These are phyloP conservation scores for Trichodelitschia bisporula DNA, from an alignment of 495 filamentous ascomycete genomes.

Conservation along the genomic window DNA sequence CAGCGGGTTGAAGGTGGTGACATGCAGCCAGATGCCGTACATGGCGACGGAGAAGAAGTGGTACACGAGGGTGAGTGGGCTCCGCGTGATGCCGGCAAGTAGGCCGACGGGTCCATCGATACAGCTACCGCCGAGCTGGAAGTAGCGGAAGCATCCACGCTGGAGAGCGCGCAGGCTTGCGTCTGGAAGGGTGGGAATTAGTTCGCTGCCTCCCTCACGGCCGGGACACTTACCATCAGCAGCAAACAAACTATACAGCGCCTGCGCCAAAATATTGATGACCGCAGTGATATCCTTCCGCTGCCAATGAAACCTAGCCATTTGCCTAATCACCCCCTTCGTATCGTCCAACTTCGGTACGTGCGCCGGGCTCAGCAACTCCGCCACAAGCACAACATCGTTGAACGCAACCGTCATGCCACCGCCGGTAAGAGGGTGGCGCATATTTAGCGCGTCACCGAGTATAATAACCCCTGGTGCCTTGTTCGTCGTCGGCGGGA, in stretches of 20 bases:
- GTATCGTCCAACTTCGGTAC: conserved; percentile 50
- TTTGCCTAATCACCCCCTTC: conserved; percentile 33
- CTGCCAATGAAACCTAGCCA: conserved; percentile 64
- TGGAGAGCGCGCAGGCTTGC: conserved; percentile 54
- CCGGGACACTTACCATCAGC: conserved; percentile 35
- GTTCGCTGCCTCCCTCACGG: not conserved
- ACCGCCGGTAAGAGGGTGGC: conserved; percentile 79
- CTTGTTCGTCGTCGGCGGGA: conserved; percentile 48
- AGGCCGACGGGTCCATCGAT: conserved; percentile 58
- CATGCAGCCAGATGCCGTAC: conserved; percentile 61
- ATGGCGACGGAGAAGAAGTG: conserved; percentile 93
- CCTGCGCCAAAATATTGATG: conserved; percentile 89
- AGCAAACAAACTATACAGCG: conserved; percentile 74
- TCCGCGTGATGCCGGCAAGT: conserved; percentile 58
- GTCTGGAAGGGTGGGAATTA: conserved; percentile 20
- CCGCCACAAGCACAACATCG: conserved; percentile 53
- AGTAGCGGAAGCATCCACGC: conserved; percentile 82
- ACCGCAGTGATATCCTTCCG: conserved; percentile 60
- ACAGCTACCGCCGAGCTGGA: conserved; percentile 46
- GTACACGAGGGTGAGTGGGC: conserved; percentile 55
- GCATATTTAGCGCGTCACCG: conserved; percentile 92
- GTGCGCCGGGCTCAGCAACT: conserved; percentile 36
- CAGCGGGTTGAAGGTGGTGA: conserved; percentile 25
- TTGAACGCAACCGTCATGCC: conserved; percentile 92
- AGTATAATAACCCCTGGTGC: conserved; percentile 57